Evolutionary conservation across 805 yeast genomes (phyloP), one percentile per base, ranked within the genome.

Genomic region (Hanseniaspora singularis): DNA sequence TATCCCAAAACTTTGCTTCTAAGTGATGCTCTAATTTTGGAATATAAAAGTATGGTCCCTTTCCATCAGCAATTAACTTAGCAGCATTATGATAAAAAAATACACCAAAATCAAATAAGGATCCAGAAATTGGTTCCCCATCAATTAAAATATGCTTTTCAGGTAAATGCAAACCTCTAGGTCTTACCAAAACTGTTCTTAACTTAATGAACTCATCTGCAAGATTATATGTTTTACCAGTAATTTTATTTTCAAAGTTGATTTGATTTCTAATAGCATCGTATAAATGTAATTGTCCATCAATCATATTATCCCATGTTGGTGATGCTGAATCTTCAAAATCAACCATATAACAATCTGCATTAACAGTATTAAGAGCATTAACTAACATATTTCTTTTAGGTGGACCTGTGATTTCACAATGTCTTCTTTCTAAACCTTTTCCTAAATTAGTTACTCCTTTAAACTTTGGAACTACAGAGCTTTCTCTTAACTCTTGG

Each of bases 21-120:
- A 77, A 67, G 62, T 79, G 85, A 64, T 81, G 89, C 63, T 82
- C 92, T 87, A 82, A 80, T 68, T 82, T 82, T 55, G 92, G 92
- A 57, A 82, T 65, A 59, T 82, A 82, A 60, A 81, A 82, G 67
- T 81, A 82, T 20, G 94, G 92, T 39, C 88, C 89, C 52, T 74
- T 71, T 27, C 89, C 89, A 54, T 72, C 71, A 18, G 70, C 70
- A 48, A 81, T 60, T 36, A 79, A 56, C 58, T 73, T 74, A 43
- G 67, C 65, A 34, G 88, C 89, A 59, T 80, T 82, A 64, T 82
- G 83, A 70, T 59, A 82, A 63, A 82, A 82, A 63, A 76, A 82
- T 42, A 82, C 64, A 51, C 86, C 89, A 60, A 82, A 82, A 66
- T 82, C 94, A 61, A 82, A 72, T 50, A 82, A 70, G 30, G 87